A percentile compares a stretch with the other conserved stretches of the same genome.
Evolutionary conservation across 1,284 basidiomycete genomes (phyloP).

Genomic region (Leccinum pachyderme): DNA sequence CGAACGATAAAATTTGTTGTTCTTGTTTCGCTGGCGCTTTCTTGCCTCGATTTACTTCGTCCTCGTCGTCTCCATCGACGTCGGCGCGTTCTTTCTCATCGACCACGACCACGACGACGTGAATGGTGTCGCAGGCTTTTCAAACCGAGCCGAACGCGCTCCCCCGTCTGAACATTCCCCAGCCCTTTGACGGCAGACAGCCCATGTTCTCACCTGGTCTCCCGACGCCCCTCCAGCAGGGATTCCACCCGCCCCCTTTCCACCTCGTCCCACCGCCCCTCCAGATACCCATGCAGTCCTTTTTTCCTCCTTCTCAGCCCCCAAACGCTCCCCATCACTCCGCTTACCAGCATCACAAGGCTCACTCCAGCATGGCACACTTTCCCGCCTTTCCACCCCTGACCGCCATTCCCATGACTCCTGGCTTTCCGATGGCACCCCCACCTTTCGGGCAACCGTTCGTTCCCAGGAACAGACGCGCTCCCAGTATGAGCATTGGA

Average conservation of each 20-base stretch:
- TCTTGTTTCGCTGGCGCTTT: background rate
- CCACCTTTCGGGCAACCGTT: slow-evolving; percentile 49
- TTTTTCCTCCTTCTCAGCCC: slow-evolving; percentile 48
- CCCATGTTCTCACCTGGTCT: slow-evolving; percentile 65
- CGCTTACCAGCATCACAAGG: slow-evolving; percentile 46
- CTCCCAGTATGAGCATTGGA: slow-evolving; percentile 65
- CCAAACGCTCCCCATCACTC: slow-evolving; percentile 54
- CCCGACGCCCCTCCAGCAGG: slow-evolving; percentile 57
- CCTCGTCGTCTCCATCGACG: slow-evolving; percentile 7
- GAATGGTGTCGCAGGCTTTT: background rate
- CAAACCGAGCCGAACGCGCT: background rate
- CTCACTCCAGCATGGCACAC: slow-evolving; percentile 59
- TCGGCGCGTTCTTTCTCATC: slow-evolving; percentile 3
- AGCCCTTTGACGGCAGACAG: slow-evolving; percentile 41
- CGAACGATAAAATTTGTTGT: slow-evolving; percentile 3
- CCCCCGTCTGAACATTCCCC: slow-evolving; percentile 49
- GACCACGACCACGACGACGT: background rate
- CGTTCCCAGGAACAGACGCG: slow-evolving; percentile 52
- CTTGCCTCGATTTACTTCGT: background rate
- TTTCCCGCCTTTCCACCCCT: slow-evolving; percentile 55
- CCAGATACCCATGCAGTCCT: slow-evolving; percentile 70
- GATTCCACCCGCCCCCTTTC: slow-evolving; percentile 57
- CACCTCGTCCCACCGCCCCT: slow-evolving; percentile 44
- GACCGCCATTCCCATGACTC: slow-evolving; percentile 56
- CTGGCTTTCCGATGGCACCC: slow-evolving; percentile 58